Percentiles rank a stretch among this genome's conserved stretches.
Conservation (phyloP, 1,284 basidiomycete genomes). For the Rhizopogon parksii region DNA sequence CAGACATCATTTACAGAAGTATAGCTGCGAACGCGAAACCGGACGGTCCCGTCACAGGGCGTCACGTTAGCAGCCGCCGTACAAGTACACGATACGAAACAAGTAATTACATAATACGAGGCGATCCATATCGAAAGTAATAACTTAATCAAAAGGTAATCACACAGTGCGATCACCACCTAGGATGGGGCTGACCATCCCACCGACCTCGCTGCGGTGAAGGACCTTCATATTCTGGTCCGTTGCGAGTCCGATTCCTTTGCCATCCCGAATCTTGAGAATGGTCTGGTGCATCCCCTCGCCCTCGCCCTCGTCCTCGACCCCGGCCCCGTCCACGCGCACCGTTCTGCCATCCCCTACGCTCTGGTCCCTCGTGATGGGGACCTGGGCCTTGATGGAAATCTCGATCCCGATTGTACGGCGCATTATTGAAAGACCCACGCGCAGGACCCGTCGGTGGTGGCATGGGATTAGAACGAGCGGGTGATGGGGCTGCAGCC, state of each 20-base stretch:
- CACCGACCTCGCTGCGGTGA: constrained; percentile 19
- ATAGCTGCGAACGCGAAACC: too few relatives aligned
- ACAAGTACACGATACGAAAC: background rate
- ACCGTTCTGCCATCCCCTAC: constrained; percentile 22
- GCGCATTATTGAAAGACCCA: constrained; percentile 14
- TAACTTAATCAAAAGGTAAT: constrained; percentile 1
- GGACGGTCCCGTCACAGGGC: too few relatives aligned
- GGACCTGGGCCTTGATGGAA: constrained; percentile 3
- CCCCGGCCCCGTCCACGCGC: constrained; percentile 28
- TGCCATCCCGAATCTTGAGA: constrained; percentile 57
- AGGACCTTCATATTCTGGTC: constrained; percentile 12
- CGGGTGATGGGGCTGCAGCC: background rate
- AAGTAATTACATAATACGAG: background rate
- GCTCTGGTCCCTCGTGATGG: constrained; percentile 13
- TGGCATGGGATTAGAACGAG: background rate
- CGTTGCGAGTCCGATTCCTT: constrained; percentile 24
- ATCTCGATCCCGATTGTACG: constrained; percentile 23
- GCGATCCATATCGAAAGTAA: constrained; percentile 1
- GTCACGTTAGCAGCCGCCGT: background rate
- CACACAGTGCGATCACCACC: constrained; percentile 20
- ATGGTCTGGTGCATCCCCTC: constrained; percentile 31
- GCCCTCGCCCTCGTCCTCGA: constrained; percentile 33
- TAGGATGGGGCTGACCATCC: constrained; percentile 21
- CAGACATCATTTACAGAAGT: background rate
- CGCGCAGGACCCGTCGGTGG: constrained; percentile 1